These are phyloP conservation scores for Cornus controversa DNA, from an alignment of 148 eudicot species.

Conservation along the genomic window DNA sequence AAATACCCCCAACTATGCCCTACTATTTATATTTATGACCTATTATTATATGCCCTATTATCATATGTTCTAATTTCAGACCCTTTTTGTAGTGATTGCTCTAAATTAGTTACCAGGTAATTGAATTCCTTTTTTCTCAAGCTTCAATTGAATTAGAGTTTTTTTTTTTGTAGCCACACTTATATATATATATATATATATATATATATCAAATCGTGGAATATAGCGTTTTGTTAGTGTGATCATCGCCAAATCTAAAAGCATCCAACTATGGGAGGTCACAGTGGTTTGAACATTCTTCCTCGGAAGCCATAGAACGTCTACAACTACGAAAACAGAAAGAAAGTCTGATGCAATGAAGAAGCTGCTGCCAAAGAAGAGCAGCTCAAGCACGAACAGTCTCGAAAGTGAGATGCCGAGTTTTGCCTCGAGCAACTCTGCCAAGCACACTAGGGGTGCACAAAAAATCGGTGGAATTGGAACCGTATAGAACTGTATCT, in stretches of 20 bases:
- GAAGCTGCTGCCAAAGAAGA: constrained; percentile 88
- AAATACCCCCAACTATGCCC: no score
- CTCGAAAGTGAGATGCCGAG: constrained; percentile 61
- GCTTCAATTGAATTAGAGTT: not conserved
- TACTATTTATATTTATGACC: no score
- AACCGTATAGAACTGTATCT: no score
- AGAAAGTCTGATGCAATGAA: constrained; percentile 75
- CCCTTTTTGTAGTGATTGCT: no score
- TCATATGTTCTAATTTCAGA: no score
- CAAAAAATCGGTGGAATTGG: no score
- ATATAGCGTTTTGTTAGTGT: not conserved
- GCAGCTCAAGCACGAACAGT: constrained; percentile 72
- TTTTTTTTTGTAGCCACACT: no score
- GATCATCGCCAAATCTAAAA: not conserved
- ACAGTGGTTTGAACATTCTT: constrained; percentile 90
- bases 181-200: no score
- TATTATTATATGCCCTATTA: no score
- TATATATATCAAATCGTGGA: no score
- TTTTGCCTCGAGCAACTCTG: constrained; percentile 72
- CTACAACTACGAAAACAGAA: constrained; percentile 92
- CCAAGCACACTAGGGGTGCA: no score
- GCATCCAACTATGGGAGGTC: constrained; percentile 72
- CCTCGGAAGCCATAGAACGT: constrained; percentile 97
- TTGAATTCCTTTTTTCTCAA: not conserved
- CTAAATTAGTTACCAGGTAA: not conserved